phyloP scores from a whole-genome alignment of 2,329 filamentous ascomycete genomes.

The Arachnopeziza araneosa region DNA sequence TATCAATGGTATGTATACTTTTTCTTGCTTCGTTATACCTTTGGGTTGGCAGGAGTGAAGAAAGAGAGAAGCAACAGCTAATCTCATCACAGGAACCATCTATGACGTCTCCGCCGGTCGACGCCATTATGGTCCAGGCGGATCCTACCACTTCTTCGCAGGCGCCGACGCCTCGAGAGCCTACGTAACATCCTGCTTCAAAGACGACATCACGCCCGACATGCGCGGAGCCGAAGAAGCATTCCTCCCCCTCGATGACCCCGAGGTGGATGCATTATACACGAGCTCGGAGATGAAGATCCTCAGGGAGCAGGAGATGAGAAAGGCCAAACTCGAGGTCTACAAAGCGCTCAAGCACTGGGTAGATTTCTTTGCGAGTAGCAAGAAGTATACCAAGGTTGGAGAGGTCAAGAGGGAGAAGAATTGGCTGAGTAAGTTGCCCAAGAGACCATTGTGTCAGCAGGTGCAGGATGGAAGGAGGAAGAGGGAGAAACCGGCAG shows the following conservation, averaged over 20 bases:
- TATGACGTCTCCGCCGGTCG: slow-evolving; percentile 72
- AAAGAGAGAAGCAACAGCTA: neutral
- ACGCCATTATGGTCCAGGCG: slow-evolving; percentile 74
- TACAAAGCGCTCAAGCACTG: slow-evolving; percentile 65
- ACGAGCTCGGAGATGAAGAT: slow-evolving; percentile 46
- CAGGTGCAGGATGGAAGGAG: slow-evolving; percentile 55
- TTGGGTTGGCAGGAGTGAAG: no score
- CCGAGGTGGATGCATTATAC: slow-evolving; percentile 55
- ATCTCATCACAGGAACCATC: slow-evolving; percentile 45
- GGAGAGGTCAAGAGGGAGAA: slow-evolving; percentile 64
- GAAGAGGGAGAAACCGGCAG: slow-evolving; percentile 39
- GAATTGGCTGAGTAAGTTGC: slow-evolving; percentile 49
- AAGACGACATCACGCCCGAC: slow-evolving; percentile 71
- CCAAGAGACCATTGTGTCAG: slow-evolving; percentile 58
- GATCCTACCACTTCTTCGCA: slow-evolving; percentile 80
- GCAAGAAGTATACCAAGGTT: slow-evolving; percentile 74
- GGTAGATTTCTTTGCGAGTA: slow-evolving; percentile 76
- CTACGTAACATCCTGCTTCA: slow-evolving; percentile 91
- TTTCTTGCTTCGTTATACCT: neutral
- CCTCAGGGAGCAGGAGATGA: slow-evolving; percentile 56
- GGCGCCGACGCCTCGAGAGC: slow-evolving; percentile 81
- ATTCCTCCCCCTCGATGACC: slow-evolving; percentile 63
- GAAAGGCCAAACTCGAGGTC: slow-evolving; percentile 59
- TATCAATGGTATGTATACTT: slow-evolving; percentile 56
- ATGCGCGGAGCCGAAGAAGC: slow-evolving; percentile 82